Percentiles rank a stretch among this genome's conserved stretches.
These are phyloP conservation scores for Trifolium subterraneum DNA, from an alignment of 306 rosid genomes.

Conservation along the genomic window DNA sequence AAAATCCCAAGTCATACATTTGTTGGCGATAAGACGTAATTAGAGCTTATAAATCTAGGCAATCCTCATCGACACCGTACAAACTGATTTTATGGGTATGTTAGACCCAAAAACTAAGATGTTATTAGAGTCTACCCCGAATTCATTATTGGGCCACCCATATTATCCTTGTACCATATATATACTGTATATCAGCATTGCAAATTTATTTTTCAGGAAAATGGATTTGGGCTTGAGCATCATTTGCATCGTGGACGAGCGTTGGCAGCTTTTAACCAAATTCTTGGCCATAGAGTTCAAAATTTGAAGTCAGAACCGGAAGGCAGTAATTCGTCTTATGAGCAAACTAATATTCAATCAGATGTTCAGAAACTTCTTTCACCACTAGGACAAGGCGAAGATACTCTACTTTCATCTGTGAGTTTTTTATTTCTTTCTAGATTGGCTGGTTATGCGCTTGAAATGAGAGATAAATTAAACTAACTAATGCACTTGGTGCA, in stretches of 20 bases:
- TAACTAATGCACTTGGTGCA: constrained; percentile 25
- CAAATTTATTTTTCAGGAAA: constrained; percentile 64
- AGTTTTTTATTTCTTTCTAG: constrained; percentile 41
- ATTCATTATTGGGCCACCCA: neutral
- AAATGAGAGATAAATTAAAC: constrained; percentile 32
- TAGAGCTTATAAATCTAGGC: neutral
- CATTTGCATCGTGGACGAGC: constrained; percentile 95
- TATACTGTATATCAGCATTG: constrained; percentile 31
- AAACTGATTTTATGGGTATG: neutral
- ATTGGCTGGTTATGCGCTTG: constrained; percentile 24
- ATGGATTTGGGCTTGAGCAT: constrained; percentile 87
- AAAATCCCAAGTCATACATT: neutral
- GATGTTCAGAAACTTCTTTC: constrained; percentile 89
- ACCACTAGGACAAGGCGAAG: constrained; percentile 71
- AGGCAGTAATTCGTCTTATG: constrained; percentile 50
- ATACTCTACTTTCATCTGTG: constrained; percentile 78
- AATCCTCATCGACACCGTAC: neutral
- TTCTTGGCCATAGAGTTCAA: constrained; percentile 75
- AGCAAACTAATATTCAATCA: constrained; percentile 75
- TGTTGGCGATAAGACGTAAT: neutral
- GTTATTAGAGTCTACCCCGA: neutral
- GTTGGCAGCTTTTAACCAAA: constrained; percentile 80
- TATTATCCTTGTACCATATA: neutral
- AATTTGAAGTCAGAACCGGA: constrained; percentile 71
- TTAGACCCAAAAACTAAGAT: neutral